These are phyloP conservation scores for Terana coerulea DNA, from an alignment of 768 basidiomycete genomes.

Conservation along the genomic window DNA sequence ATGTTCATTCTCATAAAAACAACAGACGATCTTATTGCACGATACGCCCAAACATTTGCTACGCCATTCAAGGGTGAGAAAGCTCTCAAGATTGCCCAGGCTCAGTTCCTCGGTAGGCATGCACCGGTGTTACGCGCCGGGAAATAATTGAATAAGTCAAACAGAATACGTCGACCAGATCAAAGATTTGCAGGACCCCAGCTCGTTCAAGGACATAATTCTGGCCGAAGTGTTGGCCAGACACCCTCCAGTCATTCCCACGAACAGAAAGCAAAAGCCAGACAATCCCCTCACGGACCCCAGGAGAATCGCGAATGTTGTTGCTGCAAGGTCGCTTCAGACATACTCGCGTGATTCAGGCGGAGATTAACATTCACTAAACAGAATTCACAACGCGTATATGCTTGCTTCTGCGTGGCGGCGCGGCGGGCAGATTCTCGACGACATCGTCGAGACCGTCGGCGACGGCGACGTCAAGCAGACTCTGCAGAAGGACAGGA, in stretches of 20 bases:
- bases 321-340: conserved; percentile 51
- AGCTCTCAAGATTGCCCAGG: conserved; percentile 65
- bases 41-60: conserved; percentile 54
- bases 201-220: conserved; percentile 57
- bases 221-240: conserved; percentile 54
- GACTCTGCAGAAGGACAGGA: conserved; percentile 48
- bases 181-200: conserved; percentile 58
- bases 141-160: too few species aligned
- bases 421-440: conserved; percentile 57
- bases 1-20: conserved; percentile 6
- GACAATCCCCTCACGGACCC: conserved; percentile 31
- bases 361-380: conserved; percentile 4
- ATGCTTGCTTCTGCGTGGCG: conserved; percentile 84
- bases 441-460: conserved; percentile 42
- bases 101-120: conserved; percentile 63
- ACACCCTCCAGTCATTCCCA: conserved; percentile 24
- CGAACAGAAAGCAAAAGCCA: conserved; percentile 8
- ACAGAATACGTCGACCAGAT: conserved; percentile 53
- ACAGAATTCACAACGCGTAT: conserved; percentile 78
- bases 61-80: conserved; percentile 62
- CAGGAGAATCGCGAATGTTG: conserved; percentile 50
- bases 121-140: background rate
- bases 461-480: conserved; percentile 52
- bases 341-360: conserved; percentile 1
- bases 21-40: conserved; percentile 64